These are phyloP conservation scores for Penicillium coffeae DNA, from an alignment of 495 filamentous ascomycete genomes.

Conservation along the genomic window DNA sequence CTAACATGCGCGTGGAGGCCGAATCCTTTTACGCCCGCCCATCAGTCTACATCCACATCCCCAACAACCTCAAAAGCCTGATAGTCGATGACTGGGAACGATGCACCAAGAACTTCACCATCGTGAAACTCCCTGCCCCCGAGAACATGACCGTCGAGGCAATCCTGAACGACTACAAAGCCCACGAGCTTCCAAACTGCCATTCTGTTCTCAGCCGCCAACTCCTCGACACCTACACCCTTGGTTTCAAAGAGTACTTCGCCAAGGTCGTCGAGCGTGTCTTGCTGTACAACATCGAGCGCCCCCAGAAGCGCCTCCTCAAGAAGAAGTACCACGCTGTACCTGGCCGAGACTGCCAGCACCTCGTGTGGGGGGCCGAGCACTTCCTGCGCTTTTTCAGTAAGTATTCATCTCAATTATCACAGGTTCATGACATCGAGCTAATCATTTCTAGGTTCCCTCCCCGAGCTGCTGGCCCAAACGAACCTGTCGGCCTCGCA, in stretches of 20 bases:
- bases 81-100: constrained; percentile 99
- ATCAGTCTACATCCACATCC: constrained; percentile 71
- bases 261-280: constrained; percentile 80
- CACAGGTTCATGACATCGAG: too few species aligned
- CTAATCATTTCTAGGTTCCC: constrained; percentile 56
- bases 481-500: constrained; percentile 92
- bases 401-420: constrained; percentile 44
- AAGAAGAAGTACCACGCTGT: constrained; percentile 57
- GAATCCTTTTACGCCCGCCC: constrained; percentile 76
- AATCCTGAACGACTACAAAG: constrained; percentile 76
- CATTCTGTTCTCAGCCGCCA: constrained; percentile 20
- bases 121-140: constrained; percentile 76
- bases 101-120: constrained; percentile 86
- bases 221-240: constrained; percentile 69
- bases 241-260: constrained; percentile 90
- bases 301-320: constrained; percentile 74
- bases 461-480: constrained; percentile 91
- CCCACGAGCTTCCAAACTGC: constrained; percentile 64
- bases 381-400: constrained; percentile 85
- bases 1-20: constrained; percentile 71
- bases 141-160: constrained; percentile 57
- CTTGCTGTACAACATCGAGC: constrained; percentile 87
- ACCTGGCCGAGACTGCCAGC: constrained; percentile 52
- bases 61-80: constrained; percentile 81
- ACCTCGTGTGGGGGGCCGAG: constrained; percentile 89